A percentile compares a stretch with the other conserved stretches of the same genome.
Evolutionary conservation across 345 rosid species (phyloP).

Genomic region (Sonneratia caseolaris): DNA sequence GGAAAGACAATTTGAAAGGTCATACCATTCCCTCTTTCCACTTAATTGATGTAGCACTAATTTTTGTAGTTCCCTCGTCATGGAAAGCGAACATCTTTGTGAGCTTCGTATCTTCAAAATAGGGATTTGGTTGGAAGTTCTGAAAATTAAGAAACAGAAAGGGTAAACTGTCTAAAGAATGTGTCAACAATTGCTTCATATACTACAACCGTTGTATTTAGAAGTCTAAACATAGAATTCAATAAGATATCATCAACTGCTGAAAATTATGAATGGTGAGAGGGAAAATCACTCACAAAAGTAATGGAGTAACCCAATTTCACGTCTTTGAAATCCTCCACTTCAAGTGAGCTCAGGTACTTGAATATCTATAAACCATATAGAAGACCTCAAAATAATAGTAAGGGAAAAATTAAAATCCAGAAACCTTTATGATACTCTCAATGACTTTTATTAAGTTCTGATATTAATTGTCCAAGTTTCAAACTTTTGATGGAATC

Average conservation of each 20-base stretch:
- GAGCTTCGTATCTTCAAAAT: conserved; percentile 71
- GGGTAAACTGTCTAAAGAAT: neutral
- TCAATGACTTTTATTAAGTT: conserved; percentile 11
- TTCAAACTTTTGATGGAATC: conserved; percentile 6
- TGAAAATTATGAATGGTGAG: neutral
- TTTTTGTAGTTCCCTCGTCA: conserved; percentile 77
- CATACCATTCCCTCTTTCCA: conserved; percentile 93
- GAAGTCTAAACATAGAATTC: too few species aligned
- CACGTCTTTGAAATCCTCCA: conserved; percentile 82
- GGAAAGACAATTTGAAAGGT: neutral
- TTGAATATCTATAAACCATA: conserved; percentile 51
- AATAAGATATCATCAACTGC: conserved; percentile 8
- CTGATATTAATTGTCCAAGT: too few species aligned
- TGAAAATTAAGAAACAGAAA: conserved; percentile 16
- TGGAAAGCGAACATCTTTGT: conserved; percentile 69
- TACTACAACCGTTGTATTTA: too few species aligned
- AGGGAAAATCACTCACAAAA: conserved; percentile 44
- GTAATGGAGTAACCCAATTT: conserved; percentile 83
- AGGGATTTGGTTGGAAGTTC: conserved; percentile 75
- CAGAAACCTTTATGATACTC: conserved; percentile 7
- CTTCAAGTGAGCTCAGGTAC: conserved; percentile 59
- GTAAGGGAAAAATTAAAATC: neutral
- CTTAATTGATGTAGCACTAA: conserved; percentile 60
- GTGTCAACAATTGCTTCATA: neutral
- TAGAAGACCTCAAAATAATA: neutral